Evolutionary conservation across 495 filamentous ascomycete genomes (phyloP).

Genomic region (Xylaria castorea): DNA sequence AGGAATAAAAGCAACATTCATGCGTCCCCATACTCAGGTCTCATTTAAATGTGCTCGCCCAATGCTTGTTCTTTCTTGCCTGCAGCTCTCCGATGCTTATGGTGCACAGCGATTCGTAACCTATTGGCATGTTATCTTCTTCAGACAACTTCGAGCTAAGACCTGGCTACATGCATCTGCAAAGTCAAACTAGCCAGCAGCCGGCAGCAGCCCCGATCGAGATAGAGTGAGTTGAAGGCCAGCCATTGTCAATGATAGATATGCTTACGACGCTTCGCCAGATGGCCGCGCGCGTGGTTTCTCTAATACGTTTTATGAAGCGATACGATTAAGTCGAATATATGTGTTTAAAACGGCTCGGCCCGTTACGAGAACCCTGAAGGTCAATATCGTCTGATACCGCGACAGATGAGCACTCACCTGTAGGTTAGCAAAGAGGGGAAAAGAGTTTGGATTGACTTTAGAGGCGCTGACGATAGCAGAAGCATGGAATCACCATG

Average conservation of each 20-base stretch:
- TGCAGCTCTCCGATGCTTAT: no score
- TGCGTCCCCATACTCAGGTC: constrained; percentile 10
- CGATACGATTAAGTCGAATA: not conserved
- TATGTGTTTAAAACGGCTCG: not conserved
- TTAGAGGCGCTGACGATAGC: not conserved
- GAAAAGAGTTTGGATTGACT: not conserved
- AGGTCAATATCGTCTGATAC: not conserved
- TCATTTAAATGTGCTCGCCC: not conserved
- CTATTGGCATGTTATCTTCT: not conserved
- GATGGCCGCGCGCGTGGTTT: not conserved
- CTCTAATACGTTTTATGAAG: not conserved
- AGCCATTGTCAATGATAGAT: not conserved
- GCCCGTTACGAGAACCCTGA: not conserved
- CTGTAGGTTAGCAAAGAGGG: not conserved
- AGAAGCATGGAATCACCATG: constrained; percentile 6
- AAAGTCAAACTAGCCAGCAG: constrained; percentile 6
- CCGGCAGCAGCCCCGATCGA: not conserved
- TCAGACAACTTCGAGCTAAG: not conserved
- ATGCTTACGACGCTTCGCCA: not conserved
- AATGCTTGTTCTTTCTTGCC: not conserved
- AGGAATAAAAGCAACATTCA: constrained; percentile 16
- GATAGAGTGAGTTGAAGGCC: not conserved
- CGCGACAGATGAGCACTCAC: not conserved
- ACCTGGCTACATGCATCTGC: not conserved
- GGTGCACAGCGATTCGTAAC: not conserved